phyloP scores from a whole-genome alignment of 495 filamentous ascomycete genomes.

The Annulohypoxylon maeteangense region DNA sequence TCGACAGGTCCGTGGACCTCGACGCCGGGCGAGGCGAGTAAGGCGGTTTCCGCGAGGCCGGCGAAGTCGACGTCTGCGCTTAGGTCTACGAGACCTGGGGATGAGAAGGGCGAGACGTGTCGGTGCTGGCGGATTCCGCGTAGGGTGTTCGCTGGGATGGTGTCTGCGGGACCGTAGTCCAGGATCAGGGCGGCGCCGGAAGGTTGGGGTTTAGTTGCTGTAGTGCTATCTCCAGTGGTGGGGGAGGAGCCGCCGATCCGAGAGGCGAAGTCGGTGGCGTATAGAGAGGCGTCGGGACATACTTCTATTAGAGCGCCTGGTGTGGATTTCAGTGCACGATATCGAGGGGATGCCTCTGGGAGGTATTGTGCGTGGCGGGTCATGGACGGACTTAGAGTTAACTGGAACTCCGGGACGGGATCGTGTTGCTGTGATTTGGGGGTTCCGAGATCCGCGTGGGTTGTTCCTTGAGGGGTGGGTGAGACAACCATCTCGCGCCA shows the following conservation, averaged over 20 bases:
- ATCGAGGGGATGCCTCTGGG: slow-evolving; percentile 83
- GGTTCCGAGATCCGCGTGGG: slow-evolving; percentile 55
- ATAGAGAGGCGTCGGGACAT: slow-evolving; percentile 83
- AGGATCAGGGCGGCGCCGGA: slow-evolving; percentile 90
- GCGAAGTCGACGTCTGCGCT: slow-evolving; percentile 92
- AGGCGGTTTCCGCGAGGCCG: slow-evolving; percentile 82
- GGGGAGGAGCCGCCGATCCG: slow-evolving; percentile 78
- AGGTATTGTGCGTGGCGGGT: slow-evolving; percentile 87
- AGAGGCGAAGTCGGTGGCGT: slow-evolving; percentile 79
- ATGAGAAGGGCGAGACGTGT: slow-evolving; percentile 77
- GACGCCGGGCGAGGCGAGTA: slow-evolving; percentile 75
- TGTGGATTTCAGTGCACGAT: slow-evolving; percentile 73
- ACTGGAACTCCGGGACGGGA: slow-evolving; percentile 78
- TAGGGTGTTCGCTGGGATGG: slow-evolving; percentile 85
- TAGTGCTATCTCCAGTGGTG: too few species aligned
- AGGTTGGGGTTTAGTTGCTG: slow-evolving; percentile 52
- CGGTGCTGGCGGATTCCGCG: slow-evolving; percentile 83
- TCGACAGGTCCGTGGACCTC: slow-evolving; percentile 94
- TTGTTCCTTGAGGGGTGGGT: slow-evolving; percentile 63
- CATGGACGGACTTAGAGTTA: slow-evolving; percentile 75
- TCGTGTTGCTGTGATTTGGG: slow-evolving; percentile 66
- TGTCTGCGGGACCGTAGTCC: slow-evolving; percentile 85
- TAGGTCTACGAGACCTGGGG: slow-evolving; percentile 84
- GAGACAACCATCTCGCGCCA: slow-evolving; percentile 93
- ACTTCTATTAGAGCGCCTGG: slow-evolving; percentile 81